Percentiles rank a stretch among this genome's conserved stretches.
These are phyloP conservation scores for Boletus semigastroideus DNA, from an alignment of 1,284 basidiomycete genomes.

Conservation along the genomic window DNA sequence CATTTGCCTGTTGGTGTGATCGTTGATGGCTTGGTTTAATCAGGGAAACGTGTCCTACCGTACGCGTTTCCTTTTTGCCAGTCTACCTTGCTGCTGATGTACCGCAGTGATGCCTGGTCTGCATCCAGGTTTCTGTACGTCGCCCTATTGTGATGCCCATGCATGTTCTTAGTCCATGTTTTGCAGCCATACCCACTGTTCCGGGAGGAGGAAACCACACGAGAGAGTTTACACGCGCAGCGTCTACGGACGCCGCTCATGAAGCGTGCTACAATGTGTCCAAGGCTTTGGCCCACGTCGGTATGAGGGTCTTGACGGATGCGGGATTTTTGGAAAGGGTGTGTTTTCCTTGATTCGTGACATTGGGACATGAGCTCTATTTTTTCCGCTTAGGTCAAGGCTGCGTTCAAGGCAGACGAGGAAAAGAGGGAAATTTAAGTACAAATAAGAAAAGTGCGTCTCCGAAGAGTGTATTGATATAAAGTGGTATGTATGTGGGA, in stretches of 20 bases:
- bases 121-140: conserved; percentile 47
- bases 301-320: conserved; percentile 57
- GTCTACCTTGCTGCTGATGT: background rate
- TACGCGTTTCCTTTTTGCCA: conserved; percentile 1
- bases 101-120: conserved; percentile 42
- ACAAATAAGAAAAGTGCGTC: no score
- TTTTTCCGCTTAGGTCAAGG: conserved; percentile 16
- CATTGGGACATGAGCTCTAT: background rate
- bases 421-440: background rate
- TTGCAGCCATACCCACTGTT: conserved; percentile 51
- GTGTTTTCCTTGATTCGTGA: background rate
- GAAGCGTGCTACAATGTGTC: conserved; percentile 52
- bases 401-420: background rate
- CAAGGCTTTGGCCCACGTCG: conserved; percentile 59
- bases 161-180: background rate
- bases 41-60: conserved; percentile 20
- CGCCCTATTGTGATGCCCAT: background rate
- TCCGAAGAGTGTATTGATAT: background rate
- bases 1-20: background rate
- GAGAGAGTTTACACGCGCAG: conserved; percentile 52
- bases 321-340: conserved; percentile 33
- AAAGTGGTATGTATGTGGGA: no score
- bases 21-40: background rate
- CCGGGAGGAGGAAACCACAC: conserved; percentile 66
- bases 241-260: conserved; percentile 55